phyloP scores from a whole-genome alignment of 2,329 filamentous ascomycete genomes.

The Colletotrichum sidae region DNA sequence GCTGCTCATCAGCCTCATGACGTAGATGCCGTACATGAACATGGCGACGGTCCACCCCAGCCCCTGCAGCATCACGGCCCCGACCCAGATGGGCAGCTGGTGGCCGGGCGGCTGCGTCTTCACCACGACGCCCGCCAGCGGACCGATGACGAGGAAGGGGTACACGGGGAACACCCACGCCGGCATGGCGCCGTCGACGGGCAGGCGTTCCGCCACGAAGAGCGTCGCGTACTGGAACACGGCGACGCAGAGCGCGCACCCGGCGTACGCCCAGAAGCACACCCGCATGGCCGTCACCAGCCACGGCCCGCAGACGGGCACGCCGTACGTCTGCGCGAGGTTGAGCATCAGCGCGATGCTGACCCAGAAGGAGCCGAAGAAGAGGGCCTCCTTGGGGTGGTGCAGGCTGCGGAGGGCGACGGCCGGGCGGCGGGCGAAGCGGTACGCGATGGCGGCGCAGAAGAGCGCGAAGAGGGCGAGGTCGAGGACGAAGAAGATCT shows the following conservation, averaged over 20 bases:
- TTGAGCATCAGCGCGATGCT: conserved; percentile 73
- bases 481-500: conserved; percentile 60
- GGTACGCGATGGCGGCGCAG: conserved; percentile 63
- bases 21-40: conserved; percentile 64
- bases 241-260: conserved; percentile 41
- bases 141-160: conserved; percentile 65
- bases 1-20: conserved; percentile 62
- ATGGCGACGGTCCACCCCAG: conserved; percentile 64
- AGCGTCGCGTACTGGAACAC: conserved; percentile 45
- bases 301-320: conserved; percentile 59
- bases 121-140: conserved; percentile 61
- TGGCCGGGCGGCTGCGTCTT: conserved; percentile 55
- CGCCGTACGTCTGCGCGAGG: conserved; percentile 72
- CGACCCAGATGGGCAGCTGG: conserved; percentile 63
- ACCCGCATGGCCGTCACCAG: conserved; percentile 57
- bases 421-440: conserved; percentile 69
- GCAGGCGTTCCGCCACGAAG: conserved; percentile 51
- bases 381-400: conserved; percentile 74
- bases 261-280: conserved; percentile 64
- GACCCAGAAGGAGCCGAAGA: conserved; percentile 70
- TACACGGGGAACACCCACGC: conserved; percentile 67
- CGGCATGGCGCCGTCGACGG: conserved; percentile 62
- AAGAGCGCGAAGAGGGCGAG: conserved; percentile 61
- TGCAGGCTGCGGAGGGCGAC: conserved; percentile 70
- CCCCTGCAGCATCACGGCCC: conserved; percentile 63